Evolutionary conservation across 192 early-diverging fungal species (phyloP), one percentile per base, ranked within the genome.

Genomic region (Cladochytrium replicatum): DNA sequence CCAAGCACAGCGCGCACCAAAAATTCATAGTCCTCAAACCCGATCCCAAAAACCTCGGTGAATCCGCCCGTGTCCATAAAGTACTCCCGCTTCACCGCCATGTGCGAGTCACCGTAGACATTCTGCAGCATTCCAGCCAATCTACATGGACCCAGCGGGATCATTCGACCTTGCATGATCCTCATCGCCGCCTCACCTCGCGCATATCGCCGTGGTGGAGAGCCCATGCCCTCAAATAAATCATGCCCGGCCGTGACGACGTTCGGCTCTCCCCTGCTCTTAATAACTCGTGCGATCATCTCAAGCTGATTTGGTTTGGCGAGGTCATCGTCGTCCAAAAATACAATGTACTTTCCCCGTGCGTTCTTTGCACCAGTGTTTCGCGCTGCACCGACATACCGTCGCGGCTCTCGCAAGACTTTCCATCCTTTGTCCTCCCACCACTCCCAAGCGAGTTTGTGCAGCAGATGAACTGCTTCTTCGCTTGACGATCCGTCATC

Each of bases 21-120:
- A 44, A 65, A 67, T 38, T 60, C 65, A 59, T 67, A 67, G 43
- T 67, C 64, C 37, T 67, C 65, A 40, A 69, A 69, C 13, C 65
- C 65, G 38, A 69, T 56, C 9, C 52, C 59, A 43, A 30, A 66
- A 41, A 59, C 64, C 45, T 68, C 64, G 23, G 58, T 55, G 50
- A 70, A 67, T 13, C 65, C 65, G 6, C 66, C 65, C 11, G 46
- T 15, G 24, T 48, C 34, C 29, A 56, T 23, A 41, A 67, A 67
- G 43, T 43, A 66, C 24, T 67, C 65, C 21, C 66, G 41, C 13
- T 63, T 40, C 13, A 69, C 48, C 37, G 69, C 32, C 51, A 67
- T 69, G 7, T 56, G 41, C 21, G 55, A 60, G 48, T 68, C 64
- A 26, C 65, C 65, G 44, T 61, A 67, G 7, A 69, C 65, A 43